Base-by-base conservation (phyloP, 306 rosid genomes). In the Rubus parviflorus region DNA sequence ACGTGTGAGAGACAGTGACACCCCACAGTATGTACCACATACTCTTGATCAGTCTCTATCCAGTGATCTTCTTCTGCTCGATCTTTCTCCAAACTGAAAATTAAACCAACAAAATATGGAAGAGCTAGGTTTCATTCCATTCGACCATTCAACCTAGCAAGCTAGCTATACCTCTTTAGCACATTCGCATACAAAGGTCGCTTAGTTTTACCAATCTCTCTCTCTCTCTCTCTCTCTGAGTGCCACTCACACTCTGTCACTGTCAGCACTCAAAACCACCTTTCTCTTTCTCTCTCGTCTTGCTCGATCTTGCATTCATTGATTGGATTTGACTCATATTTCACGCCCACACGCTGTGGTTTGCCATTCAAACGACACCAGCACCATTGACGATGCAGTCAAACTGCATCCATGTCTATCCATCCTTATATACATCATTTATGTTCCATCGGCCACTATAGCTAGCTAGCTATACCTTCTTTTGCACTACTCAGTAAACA, bases 351-450 rank as follows among this genome's bases (percentile, higher is more conserved):
- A 83, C 92, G 72, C 76, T 76, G 57, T 60, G 96, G 97, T 91
- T 91, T 71, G 90, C 96, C 96, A 85, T 93, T 93, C 97, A 87
- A 91, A 81, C 82, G 64, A 91, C 98, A 90, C n/a, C 8, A 20
- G 7, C 90, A 79, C 89, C 83, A 38, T 74, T 6, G 79, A 77
- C 89, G 76, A 86, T 87, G 91, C 93, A 77, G 82, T 80, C 88
- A 82, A 82, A 80, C 80, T 15, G 77, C 20, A 61, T 62, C 30
- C 37, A 51, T 11, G 70, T 64, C 70, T 23, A 64, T 38, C 48
- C 25, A 16, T 38, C 17, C 37, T 14, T 3, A 7, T 60, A 40
- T 35, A 35, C 48, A 60, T 70, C 20, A 40, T 38, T 72, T 38
- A 69, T 75, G 60, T 63, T 19, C 47, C 7, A 6, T 13, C 3